phyloP scores from a whole-genome alignment of 768 basidiomycete species.

The Leccinellum rugosiceps region DNA sequence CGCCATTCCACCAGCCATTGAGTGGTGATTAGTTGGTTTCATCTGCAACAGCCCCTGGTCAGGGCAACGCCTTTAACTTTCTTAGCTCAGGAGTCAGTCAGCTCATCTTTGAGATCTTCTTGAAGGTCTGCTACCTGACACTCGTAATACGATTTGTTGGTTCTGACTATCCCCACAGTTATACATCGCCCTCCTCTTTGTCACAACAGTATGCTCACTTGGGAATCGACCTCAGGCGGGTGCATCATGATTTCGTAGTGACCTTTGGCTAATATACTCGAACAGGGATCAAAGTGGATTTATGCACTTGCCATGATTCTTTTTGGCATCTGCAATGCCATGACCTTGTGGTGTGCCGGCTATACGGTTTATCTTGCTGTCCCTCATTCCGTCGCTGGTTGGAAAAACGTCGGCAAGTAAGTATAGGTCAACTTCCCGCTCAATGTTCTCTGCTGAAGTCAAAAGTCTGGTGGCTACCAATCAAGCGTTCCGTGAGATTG shows the following conservation, averaged over 20 bases:
- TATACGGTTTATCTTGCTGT: slow-evolving; percentile 86
- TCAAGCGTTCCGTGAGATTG: slow-evolving; percentile 76
- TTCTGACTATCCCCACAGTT: slow-evolving; percentile 39
- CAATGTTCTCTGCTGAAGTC: slow-evolving; percentile 24
- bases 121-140: slow-evolving; percentile 37
- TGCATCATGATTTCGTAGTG: slow-evolving; percentile 5
- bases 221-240: slow-evolving; percentile 79
- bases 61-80: slow-evolving; percentile 77
- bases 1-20: slow-evolving; percentile 16
- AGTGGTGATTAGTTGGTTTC: slow-evolving; percentile 60
- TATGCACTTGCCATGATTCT: slow-evolving; percentile 73
- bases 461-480: slow-evolving; percentile 59
- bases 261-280: slow-evolving; percentile 1
- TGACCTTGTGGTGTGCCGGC: slow-evolving; percentile 87
- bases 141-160: slow-evolving; percentile 16
- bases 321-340: slow-evolving; percentile 75
- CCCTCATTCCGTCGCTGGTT: slow-evolving; percentile 68
- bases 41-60: slow-evolving; percentile 61
- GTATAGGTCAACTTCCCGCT: slow-evolving; percentile 20
- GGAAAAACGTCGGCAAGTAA: slow-evolving; percentile 71
- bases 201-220: slow-evolving; percentile 81
- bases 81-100: slow-evolving; percentile 67
- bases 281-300: slow-evolving; percentile 79
- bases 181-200: slow-evolving; percentile 82
- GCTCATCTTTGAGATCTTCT: slow-evolving; percentile 75